phyloP scores from a whole-genome alignment of 306 rosid species.

The Cicer judaicum region DNA sequence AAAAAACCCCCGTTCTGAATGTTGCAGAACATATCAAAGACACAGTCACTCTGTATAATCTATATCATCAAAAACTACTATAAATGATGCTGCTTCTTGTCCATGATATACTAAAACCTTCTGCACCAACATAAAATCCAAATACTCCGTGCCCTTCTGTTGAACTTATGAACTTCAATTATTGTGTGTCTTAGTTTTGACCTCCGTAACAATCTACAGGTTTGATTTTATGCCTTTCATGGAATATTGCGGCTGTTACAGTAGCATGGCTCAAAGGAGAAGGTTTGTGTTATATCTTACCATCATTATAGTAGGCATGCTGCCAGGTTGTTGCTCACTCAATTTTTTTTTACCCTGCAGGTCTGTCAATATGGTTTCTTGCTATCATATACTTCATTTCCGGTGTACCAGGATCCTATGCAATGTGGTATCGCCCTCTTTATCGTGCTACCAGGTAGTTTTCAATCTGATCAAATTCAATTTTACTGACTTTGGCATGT shows the following conservation, averaged over 20 bases:
- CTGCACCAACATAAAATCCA: not conserved
- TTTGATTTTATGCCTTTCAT: constrained; percentile 64
- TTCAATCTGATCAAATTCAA: constrained; percentile 38
- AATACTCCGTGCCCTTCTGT: not conserved
- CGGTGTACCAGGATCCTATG: constrained; percentile 73
- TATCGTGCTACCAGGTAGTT: constrained; percentile 89
- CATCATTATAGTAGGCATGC: constrained; percentile 14
- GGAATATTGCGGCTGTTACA: constrained; percentile 74
- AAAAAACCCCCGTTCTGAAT: not conserved
- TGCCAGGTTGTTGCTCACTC: constrained; percentile 27
- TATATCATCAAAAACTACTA: no score
- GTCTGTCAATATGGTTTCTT: constrained; percentile 69
- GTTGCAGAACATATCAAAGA: not conserved
- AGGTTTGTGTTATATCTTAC: constrained; percentile 56
- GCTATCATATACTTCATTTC: constrained; percentile 71
- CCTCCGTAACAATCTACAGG: constrained; percentile 59
- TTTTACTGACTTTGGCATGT: constrained; percentile 16
- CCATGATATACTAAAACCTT: no score
- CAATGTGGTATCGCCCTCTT: constrained; percentile 94
- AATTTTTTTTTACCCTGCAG: constrained; percentile 51
- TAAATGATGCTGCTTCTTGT: no score
- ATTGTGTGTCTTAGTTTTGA: not conserved
- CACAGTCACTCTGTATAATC: not conserved
- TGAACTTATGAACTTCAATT: not conserved
- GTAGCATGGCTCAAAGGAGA: constrained; percentile 75